These are phyloP conservation scores for Colletotrichum sp. DNA, from an alignment of 2,329 filamentous ascomycete genomes.

Conservation along the genomic window DNA sequence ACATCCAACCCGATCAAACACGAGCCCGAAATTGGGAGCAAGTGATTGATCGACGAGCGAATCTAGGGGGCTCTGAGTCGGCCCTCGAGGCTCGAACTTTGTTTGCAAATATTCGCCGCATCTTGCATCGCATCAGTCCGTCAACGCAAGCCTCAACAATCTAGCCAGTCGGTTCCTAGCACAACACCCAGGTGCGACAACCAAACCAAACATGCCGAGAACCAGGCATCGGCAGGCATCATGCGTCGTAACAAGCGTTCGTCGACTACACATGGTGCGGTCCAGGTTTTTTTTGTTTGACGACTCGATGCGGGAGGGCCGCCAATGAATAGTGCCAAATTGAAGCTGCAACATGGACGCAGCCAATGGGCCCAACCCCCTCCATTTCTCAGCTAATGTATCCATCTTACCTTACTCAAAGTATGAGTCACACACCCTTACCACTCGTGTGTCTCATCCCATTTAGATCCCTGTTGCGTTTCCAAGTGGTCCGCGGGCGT, in stretches of 20 bases:
- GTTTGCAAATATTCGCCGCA: constrained; percentile 14
- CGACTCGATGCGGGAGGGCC: constrained; percentile 15
- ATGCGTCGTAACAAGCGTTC: constrained; percentile 5
- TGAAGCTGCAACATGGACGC: constrained; percentile 16
- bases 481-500: constrained; percentile 17
- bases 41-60: constrained; percentile 1
- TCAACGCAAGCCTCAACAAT: neutral
- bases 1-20: neutral
- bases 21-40: constrained; percentile 5
- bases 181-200: neutral
- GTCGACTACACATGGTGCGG: neutral
- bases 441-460: constrained; percentile 17
- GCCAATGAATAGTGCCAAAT: constrained; percentile 15
- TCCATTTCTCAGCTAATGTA: constrained; percentile 14
- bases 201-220: neutral
- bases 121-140: neutral
- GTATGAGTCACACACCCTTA: constrained; percentile 25
- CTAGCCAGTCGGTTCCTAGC: neutral
- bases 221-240: neutral
- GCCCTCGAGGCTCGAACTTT: constrained; percentile 5
- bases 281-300: constrained; percentile 10
- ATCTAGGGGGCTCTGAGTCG: constrained; percentile 6
- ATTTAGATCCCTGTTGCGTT: constrained; percentile 21
- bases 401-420: constrained; percentile 7
- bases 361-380: constrained; percentile 18